Conservation (phyloP, 78 protist genomes). For the Emiliania huxleyi region DNA sequence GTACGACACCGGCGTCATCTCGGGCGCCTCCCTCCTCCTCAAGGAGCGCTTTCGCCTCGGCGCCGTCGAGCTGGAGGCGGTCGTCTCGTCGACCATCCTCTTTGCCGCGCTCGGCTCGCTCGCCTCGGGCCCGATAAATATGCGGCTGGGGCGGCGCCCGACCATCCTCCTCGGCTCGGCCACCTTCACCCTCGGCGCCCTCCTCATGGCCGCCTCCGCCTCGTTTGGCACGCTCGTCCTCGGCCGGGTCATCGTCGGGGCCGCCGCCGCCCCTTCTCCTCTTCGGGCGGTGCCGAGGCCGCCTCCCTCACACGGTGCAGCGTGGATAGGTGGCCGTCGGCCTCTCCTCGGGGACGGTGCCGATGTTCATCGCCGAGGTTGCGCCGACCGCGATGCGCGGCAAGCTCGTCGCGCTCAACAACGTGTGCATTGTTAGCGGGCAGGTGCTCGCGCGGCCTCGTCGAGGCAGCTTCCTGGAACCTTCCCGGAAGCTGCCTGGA, state of each 20-base stretch:
- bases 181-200: background rate
- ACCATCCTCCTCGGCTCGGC: background rate
- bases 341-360: slow-evolving; percentile 30
- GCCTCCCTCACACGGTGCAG: too few relatives aligned
- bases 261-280: too few relatives aligned
- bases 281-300: too few relatives aligned
- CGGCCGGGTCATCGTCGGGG: slow-evolving; percentile 41
- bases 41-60: background rate
- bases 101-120: background rate
- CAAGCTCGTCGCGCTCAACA: background rate
- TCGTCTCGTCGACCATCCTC: background rate
- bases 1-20: slow-evolving; percentile 49
- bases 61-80: background rate
- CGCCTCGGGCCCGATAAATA: background rate
- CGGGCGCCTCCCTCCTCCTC: slow-evolving; percentile 29
- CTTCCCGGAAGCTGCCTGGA: too few relatives aligned
- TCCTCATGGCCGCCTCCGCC: background rate
- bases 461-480: too few relatives aligned
- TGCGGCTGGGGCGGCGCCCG: slow-evolving; percentile 14
- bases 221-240: background rate
- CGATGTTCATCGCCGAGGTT: slow-evolving; percentile 49
- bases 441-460: background rate
- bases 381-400: slow-evolving; percentile 31
- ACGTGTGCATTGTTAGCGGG: background rate
- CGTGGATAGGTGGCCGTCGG: slow-evolving; percentile 52